Evolutionary conservation across 257 asterid genomes (phyloP).

Genomic region (Capsicum rhomboideum): DNA sequence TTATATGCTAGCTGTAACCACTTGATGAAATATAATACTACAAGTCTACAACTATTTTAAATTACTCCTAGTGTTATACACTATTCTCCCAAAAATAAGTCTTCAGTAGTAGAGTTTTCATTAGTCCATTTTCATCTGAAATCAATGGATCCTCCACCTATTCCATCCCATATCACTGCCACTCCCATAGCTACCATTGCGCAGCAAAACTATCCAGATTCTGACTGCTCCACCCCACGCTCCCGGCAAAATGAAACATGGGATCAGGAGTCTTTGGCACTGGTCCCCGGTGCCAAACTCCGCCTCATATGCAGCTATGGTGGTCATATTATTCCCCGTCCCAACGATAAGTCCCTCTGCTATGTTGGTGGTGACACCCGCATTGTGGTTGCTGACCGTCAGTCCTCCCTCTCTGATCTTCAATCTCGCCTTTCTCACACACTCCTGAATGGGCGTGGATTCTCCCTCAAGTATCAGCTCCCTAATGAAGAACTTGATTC

Average conservation of each 20-base stretch:
- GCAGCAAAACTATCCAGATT: constrained; percentile 26
- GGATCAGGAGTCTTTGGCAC: constrained; percentile 37
- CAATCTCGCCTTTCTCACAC: constrained; percentile 51
- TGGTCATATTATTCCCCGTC: constrained; percentile 80
- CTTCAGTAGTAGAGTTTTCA: background rate
- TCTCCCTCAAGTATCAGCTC: constrained; percentile 64
- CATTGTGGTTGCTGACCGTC: constrained; percentile 58
- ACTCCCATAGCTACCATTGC: background rate
- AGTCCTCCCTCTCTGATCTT: constrained; percentile 42
- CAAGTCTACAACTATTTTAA: background rate
- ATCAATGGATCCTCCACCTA: constrained; percentile 43
- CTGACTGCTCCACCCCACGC: constrained; percentile 41
- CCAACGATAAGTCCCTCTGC: constrained; percentile 65
- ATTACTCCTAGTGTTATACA: background rate
- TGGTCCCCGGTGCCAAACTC: constrained; percentile 47
- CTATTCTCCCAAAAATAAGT: background rate
- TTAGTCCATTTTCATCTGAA: background rate
- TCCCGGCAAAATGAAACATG: constrained; percentile 36
- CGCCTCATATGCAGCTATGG: constrained; percentile 78
- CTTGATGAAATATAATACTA: background rate
- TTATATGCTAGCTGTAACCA: background rate
- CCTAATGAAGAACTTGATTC: constrained; percentile 79
- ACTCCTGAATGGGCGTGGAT: constrained; percentile 49
- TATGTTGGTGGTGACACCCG: constrained; percentile 81
- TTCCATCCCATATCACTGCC: constrained; percentile 13